phyloP scores from a whole-genome alignment of 1,284 basidiomycete species.

The Boletus semigastroideus region DNA sequence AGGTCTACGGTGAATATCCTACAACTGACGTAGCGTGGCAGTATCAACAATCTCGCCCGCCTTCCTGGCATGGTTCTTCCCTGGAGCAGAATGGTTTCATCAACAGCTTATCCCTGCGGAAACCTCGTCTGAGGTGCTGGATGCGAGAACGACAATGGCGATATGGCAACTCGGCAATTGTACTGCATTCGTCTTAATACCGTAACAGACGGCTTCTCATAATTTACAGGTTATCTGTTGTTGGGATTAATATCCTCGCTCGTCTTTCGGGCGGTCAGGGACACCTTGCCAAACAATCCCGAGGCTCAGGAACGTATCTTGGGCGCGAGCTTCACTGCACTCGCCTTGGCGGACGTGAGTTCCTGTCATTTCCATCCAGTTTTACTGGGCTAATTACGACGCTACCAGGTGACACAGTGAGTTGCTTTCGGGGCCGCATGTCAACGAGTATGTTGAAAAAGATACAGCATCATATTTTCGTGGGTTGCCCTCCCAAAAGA shows the following conservation, averaged over 20 bases:
- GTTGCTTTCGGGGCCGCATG: conserved; percentile 24
- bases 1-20: not conserved
- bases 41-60: conserved; percentile 61
- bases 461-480: conserved; percentile 53
- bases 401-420: conserved; percentile 53
- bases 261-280: conserved; percentile 68
- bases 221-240: conserved; percentile 60
- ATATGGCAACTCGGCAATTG: conserved; percentile 75
- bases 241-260: conserved; percentile 65
- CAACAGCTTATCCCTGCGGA: conserved; percentile 61
- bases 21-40: conserved; percentile 23
- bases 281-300: conserved; percentile 58
- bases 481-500: conserved; percentile 56
- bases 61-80: conserved; percentile 58
- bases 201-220: not conserved
- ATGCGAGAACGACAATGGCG: conserved; percentile 60
- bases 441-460: conserved; percentile 1
- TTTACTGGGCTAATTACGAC: conserved; percentile 2
- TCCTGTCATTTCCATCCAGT: not conserved
- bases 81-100: conserved; percentile 71
- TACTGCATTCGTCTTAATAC: conserved; percentile 29
- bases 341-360: conserved; percentile 74
- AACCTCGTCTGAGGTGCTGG: conserved; percentile 38
- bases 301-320: conserved; percentile 69
- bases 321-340: conserved; percentile 60